Base-by-base conservation (phyloP, 2,329 filamentous ascomycete species). In the Metarhizium humberi region DNA sequence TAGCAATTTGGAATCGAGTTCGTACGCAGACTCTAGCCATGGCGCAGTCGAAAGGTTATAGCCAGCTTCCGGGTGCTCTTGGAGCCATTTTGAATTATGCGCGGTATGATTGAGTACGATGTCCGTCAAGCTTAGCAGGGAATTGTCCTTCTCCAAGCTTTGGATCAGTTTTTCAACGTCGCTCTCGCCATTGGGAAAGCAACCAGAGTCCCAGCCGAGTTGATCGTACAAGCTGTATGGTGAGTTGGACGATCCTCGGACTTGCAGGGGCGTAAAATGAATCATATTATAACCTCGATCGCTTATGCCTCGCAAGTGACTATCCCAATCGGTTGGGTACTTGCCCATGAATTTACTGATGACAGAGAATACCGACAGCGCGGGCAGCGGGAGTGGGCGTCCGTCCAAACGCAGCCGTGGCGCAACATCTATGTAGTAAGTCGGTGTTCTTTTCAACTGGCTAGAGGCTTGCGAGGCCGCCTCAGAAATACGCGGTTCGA, bases 91-190 rank as follows among this genome's bases (percentile, higher is more conserved):
- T 71, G 88, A 95, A 73, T 97, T 97, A 75, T 96, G 83, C 6
- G 94, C 92, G 4, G 94, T 99, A 73, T 99, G 94, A 67, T 99
- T 99, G 77, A 94, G 91, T 48, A 99, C 95, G 58, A 99, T 92
- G 69, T 99, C 94, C 1, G 92, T 96, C 74, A 99, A 73, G 58
- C 89, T 90, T 55, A 99, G 78, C 54, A 99, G 76, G 2, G 88
- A 88, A 69, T 95, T 85, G 53, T 95, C 85, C 52, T 85, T 79
- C 71, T 96, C 89, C 79, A 99, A 87, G 66, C 82, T 91, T 47
- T 82, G 72, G 18, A 95, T 83, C 77, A 99, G 78, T 50, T 82
- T 78, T 56, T 85, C 77, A 55, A 97, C 79, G 68, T 97, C 92
- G 56, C 84, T 74, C 71, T 96, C 90, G 51, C 94, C 95, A 51